Percentiles rank a stretch among this genome's conserved stretches.
These are phyloP conservation scores for Phytopythium mirpurense DNA, from an alignment of 352 stramenopile genomes.

Conservation along the genomic window DNA sequence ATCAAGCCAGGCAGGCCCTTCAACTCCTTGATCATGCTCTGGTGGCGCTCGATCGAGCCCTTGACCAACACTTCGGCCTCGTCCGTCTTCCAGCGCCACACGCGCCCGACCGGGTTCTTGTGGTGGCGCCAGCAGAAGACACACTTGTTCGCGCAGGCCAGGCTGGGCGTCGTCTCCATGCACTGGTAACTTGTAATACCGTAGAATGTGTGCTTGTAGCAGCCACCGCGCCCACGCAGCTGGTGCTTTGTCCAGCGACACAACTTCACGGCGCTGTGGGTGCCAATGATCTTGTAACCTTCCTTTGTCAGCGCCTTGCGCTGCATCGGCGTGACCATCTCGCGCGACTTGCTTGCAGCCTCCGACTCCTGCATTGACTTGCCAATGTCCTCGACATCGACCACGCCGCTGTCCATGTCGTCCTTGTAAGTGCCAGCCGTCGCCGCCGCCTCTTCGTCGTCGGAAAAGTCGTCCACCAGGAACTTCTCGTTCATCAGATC, in stretches of 20 bases:
- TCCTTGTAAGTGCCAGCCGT: conserved; percentile 19
- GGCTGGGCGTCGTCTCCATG: conserved; percentile 97
- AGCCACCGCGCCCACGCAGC: conserved; percentile 93
- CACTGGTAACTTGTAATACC: conserved; percentile 99
- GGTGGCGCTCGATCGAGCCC: conserved; percentile 86
- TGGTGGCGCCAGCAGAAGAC: conserved; percentile 99
- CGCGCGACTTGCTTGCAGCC: conserved; percentile 55
- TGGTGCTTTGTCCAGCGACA: conserved; percentile 99
- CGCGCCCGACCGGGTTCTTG: conserved; percentile 97
- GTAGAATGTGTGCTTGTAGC: conserved; percentile 99
- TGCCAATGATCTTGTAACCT: conserved; percentile 98
- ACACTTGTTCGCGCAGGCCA: conserved; percentile 99
- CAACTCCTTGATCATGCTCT: conserved; percentile 94
- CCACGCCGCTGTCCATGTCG: conserved; percentile 38
- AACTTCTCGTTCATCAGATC: conserved; percentile 86
- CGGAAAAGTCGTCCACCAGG: conserved; percentile 62
- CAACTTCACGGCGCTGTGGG: conserved; percentile 97
- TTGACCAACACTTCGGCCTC: conserved; percentile 94
- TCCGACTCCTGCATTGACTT: conserved; percentile 84
- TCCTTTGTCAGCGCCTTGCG: conserved; percentile 94
- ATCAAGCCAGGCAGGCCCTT: conserved; percentile 95
- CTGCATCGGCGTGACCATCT: conserved; percentile 97
- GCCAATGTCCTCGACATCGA: conserved; percentile 86
- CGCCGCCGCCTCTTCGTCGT: conserved; percentile 45
- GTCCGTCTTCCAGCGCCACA: conserved; percentile 98